Evolutionary conservation across 352 stramenopile genomes (phyloP).

Genomic region (Lagenidium giganteum): DNA sequence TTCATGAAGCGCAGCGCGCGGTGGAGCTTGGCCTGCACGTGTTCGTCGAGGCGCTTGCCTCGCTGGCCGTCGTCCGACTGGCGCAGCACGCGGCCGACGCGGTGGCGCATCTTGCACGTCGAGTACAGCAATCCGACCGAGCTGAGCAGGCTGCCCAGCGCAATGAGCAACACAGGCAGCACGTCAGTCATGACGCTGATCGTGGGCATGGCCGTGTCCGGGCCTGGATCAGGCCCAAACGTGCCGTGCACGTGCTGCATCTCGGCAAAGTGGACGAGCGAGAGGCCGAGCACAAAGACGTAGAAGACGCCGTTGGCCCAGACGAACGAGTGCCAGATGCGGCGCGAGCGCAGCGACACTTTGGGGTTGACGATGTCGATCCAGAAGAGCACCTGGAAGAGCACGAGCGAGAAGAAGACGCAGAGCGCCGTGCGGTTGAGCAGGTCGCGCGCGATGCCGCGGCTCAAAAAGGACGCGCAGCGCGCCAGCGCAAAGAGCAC

Average conservation of each 20-base stretch:
- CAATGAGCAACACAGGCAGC: slow-evolving; percentile 64
- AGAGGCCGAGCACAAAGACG: slow-evolving; percentile 51
- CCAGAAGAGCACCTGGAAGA: slow-evolving; percentile 85
- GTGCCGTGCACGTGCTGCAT: slow-evolving; percentile 18
- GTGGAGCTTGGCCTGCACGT: slow-evolving; percentile 65
- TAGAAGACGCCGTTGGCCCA: slow-evolving; percentile 75
- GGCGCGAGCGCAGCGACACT: slow-evolving; percentile 57
- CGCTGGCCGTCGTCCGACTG: slow-evolving; percentile 34
- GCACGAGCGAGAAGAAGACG: slow-evolving; percentile 82
- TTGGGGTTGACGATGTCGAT: slow-evolving; percentile 85
- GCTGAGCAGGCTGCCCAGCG: slow-evolving; percentile 56
- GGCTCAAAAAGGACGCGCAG: slow-evolving; percentile 45
- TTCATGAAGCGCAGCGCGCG: slow-evolving; percentile 69
- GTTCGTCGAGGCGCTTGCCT: slow-evolving; percentile 41
- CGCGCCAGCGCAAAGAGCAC: slow-evolving; percentile 55
- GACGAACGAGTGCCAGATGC: slow-evolving; percentile 74
- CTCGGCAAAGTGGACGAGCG: slow-evolving; percentile 33
- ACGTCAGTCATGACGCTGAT: slow-evolving; percentile 33
- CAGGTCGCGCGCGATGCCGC: slow-evolving; percentile 32
- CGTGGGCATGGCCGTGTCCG: too few relatives aligned
- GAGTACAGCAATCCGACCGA: slow-evolving; percentile 71
- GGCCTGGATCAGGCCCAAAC: too few relatives aligned
- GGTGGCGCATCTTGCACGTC: slow-evolving; percentile 63
- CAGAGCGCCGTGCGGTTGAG: slow-evolving; percentile 71
- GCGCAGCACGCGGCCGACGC: slow-evolving; percentile 63